These are phyloP conservation scores for Penicillium arizonense DNA, from an alignment of 495 filamentous ascomycete genomes.

Conservation along the genomic window DNA sequence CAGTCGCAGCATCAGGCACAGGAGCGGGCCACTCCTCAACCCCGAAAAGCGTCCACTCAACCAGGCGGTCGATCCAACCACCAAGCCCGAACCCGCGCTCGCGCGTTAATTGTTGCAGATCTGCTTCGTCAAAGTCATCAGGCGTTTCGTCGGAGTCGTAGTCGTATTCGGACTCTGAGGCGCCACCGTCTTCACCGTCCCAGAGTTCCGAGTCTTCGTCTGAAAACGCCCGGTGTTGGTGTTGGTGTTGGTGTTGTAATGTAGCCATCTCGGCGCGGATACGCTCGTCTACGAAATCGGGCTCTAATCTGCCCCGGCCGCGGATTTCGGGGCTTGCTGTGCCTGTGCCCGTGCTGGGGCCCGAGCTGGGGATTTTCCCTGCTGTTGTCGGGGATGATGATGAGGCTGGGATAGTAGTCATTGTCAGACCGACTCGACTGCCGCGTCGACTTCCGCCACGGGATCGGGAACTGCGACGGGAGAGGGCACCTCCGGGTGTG, in stretches of 20 bases:
- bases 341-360: background rate
- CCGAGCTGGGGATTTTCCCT: conserved; percentile 3
- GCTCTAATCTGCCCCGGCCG: conserved; percentile 19
- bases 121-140: conserved; percentile 44
- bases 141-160: conserved; percentile 13
- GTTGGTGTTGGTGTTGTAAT: conserved; percentile 19
- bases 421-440: conserved; percentile 36
- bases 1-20: background rate
- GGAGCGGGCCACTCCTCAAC: conserved; percentile 56
- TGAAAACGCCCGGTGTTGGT: conserved; percentile 2
- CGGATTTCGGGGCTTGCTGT: conserved; percentile 15
- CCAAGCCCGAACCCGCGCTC: conserved; percentile 68
- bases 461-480: conserved; percentile 33
- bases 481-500: conserved; percentile 31
- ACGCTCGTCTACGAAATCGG: conserved; percentile 45
- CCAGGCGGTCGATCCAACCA: conserved; percentile 69
- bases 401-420: conserved; percentile 29
- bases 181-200: conserved; percentile 9
- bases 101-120: conserved; percentile 44
- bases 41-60: conserved; percentile 76
- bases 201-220: conserved; percentile 12
- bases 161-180: conserved; percentile 25
- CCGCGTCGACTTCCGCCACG: conserved; percentile 31
- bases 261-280: conserved; percentile 44
- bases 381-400: background rate